phyloP scores from a whole-genome alignment of 768 basidiomycete species.

The Lactarius pseudohatsudake region DNA sequence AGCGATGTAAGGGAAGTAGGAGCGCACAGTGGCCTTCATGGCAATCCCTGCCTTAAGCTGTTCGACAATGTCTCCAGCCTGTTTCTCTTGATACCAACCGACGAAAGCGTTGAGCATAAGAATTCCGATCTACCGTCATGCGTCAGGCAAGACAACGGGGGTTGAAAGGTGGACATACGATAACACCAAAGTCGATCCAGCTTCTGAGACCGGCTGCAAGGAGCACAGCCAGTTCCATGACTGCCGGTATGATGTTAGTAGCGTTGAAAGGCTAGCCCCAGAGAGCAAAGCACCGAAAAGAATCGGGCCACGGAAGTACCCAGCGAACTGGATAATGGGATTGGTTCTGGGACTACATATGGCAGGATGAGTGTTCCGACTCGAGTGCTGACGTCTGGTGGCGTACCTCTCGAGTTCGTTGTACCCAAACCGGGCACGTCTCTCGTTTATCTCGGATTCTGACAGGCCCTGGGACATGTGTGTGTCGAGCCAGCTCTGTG shows the following conservation, averaged over 20 bases:
- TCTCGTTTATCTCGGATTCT: constrained; percentile 36
- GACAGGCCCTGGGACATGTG: constrained; percentile 40
- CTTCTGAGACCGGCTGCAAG: constrained; percentile 46
- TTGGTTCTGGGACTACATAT: constrained; percentile 39
- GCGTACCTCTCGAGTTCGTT: constrained; percentile 45
- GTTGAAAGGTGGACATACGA: constrained; percentile 34
- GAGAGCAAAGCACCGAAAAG: constrained; percentile 33
- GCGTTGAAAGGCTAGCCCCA: not conserved
- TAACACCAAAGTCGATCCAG: constrained; percentile 52
- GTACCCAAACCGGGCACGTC: constrained; percentile 40
- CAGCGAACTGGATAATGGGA: constrained; percentile 44
- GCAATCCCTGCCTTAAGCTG: constrained; percentile 51
- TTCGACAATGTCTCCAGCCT: constrained; percentile 50
- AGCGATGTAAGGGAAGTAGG: not conserved
- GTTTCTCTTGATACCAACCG: constrained; percentile 49
- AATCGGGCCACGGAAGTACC: constrained; percentile 47
- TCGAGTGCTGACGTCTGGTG: not conserved
- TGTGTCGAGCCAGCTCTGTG: constrained; percentile 43
- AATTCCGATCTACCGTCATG: constrained; percentile 38
- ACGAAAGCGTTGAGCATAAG: constrained; percentile 45
- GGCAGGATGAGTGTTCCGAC: not conserved
- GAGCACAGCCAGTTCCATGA: constrained; percentile 50
- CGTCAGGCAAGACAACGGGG: not conserved
- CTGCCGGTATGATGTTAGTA: constrained; percentile 16
- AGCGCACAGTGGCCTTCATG: constrained; percentile 37